These are phyloP conservation scores for Plasmodium relictum DNA, from an alignment of 169 alveolate genomes.

Conservation along the genomic window DNA sequence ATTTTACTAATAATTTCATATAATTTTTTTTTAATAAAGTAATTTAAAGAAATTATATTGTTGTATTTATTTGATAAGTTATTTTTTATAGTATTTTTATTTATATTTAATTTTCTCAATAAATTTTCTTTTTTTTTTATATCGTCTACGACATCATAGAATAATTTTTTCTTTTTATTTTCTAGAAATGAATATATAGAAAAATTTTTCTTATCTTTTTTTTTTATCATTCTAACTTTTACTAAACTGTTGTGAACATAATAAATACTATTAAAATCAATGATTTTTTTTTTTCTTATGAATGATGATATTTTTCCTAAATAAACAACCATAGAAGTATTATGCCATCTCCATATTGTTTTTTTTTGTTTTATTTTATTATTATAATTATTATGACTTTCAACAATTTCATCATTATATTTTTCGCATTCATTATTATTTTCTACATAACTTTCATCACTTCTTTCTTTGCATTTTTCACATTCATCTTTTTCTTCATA, in stretches of 20 bases:
- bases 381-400: not conserved
- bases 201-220: not conserved
- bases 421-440: not conserved
- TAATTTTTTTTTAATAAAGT: slow-evolving; percentile 12
- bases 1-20: slow-evolving; percentile 25
- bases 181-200: too few species aligned
- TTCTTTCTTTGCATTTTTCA: not conserved
- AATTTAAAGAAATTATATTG: slow-evolving; percentile 25
- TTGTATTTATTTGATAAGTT: not conserved
- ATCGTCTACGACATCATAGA: not conserved
- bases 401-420: not conserved
- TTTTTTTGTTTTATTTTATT: not conserved
- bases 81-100: not conserved
- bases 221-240: not conserved
- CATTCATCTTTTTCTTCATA: not conserved
- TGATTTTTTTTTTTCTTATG: slow-evolving; percentile 25
- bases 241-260: slow-evolving; percentile 30
- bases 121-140: not conserved
- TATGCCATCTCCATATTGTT: slow-evolving; percentile 64
- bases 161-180: not conserved
- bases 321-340: slow-evolving; percentile 63
- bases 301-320: slow-evolving; percentile 39
- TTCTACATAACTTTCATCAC: not conserved
- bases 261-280: slow-evolving; percentile 21
- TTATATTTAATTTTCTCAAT: not conserved